Percentiles rank a stretch among this genome's conserved stretches.
Conservation (phyloP, 164 flowering plant species). For the Aristolochia californica region DNA sequence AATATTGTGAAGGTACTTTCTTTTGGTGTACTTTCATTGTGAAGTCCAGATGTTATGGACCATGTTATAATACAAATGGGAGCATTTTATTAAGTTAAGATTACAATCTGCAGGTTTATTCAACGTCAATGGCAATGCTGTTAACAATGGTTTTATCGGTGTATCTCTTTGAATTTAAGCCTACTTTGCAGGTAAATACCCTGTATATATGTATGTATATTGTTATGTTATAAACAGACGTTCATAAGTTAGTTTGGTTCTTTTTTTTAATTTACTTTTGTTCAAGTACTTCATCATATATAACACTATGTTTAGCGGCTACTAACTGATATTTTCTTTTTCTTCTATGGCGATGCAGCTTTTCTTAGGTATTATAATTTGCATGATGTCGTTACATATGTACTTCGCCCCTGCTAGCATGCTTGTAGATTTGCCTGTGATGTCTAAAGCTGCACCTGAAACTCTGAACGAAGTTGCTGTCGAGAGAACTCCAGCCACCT, state of each 20-base stretch:
- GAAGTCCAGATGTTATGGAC: too few species aligned
- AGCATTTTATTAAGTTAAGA: neutral
- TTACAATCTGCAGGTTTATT: conserved; percentile 51
- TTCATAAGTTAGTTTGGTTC: too few species aligned
- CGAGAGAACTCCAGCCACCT: conserved; percentile 35
- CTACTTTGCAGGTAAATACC: conserved; percentile 63
- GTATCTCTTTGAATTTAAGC: conserved; percentile 69
- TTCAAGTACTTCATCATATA: neutral
- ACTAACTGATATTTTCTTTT: neutral
- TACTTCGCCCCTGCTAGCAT: conserved; percentile 78
- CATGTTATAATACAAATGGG: neutral
- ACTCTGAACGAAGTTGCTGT: conserved; percentile 32
- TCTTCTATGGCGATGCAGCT: conserved; percentile 47
- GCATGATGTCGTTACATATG: conserved; percentile 95
- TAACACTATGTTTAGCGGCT: neutral
- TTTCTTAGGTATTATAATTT: conserved; percentile 80
- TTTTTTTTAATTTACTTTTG: too few species aligned
- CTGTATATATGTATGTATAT: too few species aligned
- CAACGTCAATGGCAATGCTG: conserved; percentile 98
- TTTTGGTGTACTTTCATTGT: neutral
- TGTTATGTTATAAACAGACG: too few species aligned
- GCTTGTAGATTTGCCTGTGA: conserved; percentile 55
- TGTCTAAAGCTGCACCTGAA: conserved; percentile 31
- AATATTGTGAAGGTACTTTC: conserved; percentile 75
- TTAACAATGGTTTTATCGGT: conserved; percentile 79